phyloP scores from a whole-genome alignment of 345 rosid species.

The Populus tremula region DNA sequence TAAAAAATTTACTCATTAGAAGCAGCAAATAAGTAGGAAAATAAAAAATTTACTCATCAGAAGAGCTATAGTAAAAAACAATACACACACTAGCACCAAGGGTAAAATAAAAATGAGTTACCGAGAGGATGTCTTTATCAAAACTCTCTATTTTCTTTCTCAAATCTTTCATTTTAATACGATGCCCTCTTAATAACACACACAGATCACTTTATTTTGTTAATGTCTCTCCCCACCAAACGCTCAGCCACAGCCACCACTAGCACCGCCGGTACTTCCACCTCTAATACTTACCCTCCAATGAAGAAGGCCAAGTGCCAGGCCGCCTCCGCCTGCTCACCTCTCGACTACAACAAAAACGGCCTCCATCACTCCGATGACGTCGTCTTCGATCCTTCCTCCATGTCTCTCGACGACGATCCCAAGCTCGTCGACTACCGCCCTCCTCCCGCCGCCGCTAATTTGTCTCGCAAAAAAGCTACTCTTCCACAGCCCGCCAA shows the following conservation, averaged over 20 bases:
- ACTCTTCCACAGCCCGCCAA: conserved; percentile 82
- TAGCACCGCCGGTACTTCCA: conserved; percentile 16
- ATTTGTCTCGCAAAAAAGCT: conserved; percentile 84
- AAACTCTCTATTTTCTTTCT: neutral
- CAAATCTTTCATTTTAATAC: neutral
- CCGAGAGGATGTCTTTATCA: neutral
- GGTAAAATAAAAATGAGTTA: too few relatives aligned
- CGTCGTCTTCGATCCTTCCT: conserved; percentile 52
- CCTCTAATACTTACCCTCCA: conserved; percentile 16
- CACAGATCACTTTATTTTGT: conserved; percentile 24
- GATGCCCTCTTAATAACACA: conserved; percentile 25
- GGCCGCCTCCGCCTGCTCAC: conserved; percentile 47
- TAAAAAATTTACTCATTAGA: too few relatives aligned
- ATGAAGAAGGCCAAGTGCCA: conserved; percentile 83
- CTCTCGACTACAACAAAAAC: conserved; percentile 45
- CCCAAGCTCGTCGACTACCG: conserved; percentile 45
- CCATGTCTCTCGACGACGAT: conserved; percentile 57
- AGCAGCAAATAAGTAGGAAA: too few relatives aligned
- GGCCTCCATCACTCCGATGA: conserved; percentile 50
- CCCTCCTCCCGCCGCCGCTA: conserved; percentile 48
- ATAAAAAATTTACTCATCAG: too few relatives aligned
- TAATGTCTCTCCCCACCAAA: conserved; percentile 88
- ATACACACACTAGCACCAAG: neutral
- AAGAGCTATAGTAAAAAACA: too few relatives aligned
- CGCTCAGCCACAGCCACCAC: conserved; percentile 50